phyloP scores from a whole-genome alignment of 306 rosid species.

The Inga laurina region DNA sequence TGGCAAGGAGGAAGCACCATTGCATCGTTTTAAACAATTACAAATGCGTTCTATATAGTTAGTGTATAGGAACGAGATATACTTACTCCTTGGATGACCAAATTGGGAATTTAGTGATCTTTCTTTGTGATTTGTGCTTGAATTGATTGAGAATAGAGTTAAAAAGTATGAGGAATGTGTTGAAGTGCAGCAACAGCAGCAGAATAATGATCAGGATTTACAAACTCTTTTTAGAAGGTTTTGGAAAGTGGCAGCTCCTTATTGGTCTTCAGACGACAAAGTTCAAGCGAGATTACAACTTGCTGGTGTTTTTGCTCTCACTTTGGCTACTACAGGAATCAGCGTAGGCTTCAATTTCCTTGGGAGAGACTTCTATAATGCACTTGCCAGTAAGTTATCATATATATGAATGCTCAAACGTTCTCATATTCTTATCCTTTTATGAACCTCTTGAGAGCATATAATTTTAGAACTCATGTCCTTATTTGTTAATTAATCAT shows the following conservation, averaged over 20 bases:
- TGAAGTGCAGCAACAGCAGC: conserved; percentile 40
- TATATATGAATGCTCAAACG: not conserved
- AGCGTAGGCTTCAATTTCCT: conserved; percentile 93
- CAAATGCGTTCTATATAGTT: not conserved
- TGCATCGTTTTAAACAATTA: not conserved
- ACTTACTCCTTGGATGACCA: not conserved
- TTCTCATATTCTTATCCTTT: conserved; percentile 8
- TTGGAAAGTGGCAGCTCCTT: conserved; percentile 97
- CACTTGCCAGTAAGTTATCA: conserved; percentile 80
- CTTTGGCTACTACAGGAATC: conserved; percentile 93
- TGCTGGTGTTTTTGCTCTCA: conserved; percentile 84
- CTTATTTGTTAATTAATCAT: not conserved
- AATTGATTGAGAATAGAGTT: conserved; percentile 17
- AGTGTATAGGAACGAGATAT: not conserved
- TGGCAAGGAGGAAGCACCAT: not conserved
- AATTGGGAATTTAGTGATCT: not conserved
- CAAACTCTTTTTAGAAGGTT: conserved; percentile 66
- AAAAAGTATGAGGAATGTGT: conserved; percentile 29
- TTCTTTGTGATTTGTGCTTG: conserved; percentile 13
- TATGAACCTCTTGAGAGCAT: conserved; percentile 7
- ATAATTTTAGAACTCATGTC: conserved; percentile 14
- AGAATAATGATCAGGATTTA: conserved; percentile 61
- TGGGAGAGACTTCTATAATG: conserved; percentile 93
- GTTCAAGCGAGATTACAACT: conserved; percentile 74
- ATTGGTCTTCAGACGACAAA: conserved; percentile 86